phyloP scores from a whole-genome alignment of 495 filamentous ascomycete species.

The Daldinia grandis region DNA sequence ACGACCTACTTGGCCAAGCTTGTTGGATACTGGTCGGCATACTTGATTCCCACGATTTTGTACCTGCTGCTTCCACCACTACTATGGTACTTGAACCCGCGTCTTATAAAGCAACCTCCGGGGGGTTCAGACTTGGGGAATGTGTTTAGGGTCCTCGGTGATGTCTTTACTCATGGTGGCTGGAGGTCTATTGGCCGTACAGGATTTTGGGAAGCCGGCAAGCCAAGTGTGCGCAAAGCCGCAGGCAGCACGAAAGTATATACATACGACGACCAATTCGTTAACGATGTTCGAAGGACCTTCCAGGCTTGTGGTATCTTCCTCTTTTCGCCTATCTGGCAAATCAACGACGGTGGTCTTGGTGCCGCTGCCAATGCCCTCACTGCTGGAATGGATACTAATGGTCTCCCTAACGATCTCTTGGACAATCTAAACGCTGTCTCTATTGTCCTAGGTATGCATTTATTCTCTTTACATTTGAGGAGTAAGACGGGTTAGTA shows the following conservation, averaged over 20 bases:
- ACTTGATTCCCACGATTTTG: constrained; percentile 69
- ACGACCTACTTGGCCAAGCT: constrained; percentile 55
- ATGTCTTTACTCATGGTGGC: constrained; percentile 61
- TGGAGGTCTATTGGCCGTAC: constrained; percentile 59
- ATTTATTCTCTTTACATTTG: background rate
- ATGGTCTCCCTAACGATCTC: constrained; percentile 74
- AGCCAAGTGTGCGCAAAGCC: constrained; percentile 61
- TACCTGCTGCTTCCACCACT: constrained; percentile 64
- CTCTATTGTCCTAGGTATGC: constrained; percentile 67
- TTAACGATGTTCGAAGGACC: constrained; percentile 60
- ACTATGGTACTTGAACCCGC: constrained; percentile 58
- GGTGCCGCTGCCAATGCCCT: constrained; percentile 60
- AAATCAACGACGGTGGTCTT: constrained; percentile 61
- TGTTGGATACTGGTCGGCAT: constrained; percentile 76
- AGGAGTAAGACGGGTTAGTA: background rate
- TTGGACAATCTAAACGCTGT: constrained; percentile 78
- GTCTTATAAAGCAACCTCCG: constrained; percentile 58
- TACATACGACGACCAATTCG: constrained; percentile 58
- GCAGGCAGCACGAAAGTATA: constrained; percentile 55
- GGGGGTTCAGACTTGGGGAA: constrained; percentile 62
- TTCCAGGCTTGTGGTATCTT: constrained; percentile 62
- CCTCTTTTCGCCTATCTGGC: constrained; percentile 70
- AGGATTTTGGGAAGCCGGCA: constrained; percentile 67
- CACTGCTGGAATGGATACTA: constrained; percentile 67
- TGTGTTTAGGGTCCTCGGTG: constrained; percentile 60